Evolutionary conservation across 129 eudicot genomes (phyloP).

Genomic region (Dittrichia graveolens): DNA sequence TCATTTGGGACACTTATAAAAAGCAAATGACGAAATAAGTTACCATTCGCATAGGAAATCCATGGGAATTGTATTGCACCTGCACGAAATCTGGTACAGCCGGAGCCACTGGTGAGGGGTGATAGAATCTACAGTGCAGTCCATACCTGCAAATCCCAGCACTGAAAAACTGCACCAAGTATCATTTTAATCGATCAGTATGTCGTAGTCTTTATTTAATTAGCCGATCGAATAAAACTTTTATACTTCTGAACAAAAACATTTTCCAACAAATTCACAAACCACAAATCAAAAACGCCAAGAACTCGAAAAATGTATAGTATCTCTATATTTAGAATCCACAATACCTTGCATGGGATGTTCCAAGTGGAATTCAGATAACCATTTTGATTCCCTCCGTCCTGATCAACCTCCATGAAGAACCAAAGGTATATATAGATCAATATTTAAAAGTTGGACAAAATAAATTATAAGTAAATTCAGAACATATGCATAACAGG

Average conservation of each 20-base stretch:
- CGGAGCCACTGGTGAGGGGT: conserved; percentile 16
- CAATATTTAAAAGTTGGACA: not conserved
- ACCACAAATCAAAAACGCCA: not conserved
- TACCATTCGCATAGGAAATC: conserved; percentile 59
- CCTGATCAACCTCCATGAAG: conserved; percentile 27
- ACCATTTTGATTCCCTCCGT: not conserved
- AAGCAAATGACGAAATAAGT: conserved; percentile 3
- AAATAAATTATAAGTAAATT: not conserved
- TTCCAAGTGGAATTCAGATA: too few relatives aligned
- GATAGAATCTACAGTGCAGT: conserved; percentile 39
- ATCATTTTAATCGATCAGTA: not conserved
- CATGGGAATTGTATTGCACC: conserved; percentile 36
- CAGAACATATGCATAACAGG: not conserved
- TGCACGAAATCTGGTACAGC: not conserved
- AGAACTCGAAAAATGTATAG: not conserved
- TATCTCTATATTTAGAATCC: not conserved
- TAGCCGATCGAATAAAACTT: not conserved
- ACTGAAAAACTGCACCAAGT: conserved; percentile 42
- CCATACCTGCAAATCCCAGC: conserved; percentile 52
- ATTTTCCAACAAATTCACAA: conserved; percentile 20
- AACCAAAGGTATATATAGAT: not conserved
- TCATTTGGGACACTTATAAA: not conserved
- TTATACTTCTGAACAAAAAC: not conserved
- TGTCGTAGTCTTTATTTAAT: not conserved
- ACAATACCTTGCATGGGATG: conserved; percentile 51